phyloP scores from a whole-genome alignment of 768 basidiomycete species.

The Pulveroboletus sp. region DNA sequence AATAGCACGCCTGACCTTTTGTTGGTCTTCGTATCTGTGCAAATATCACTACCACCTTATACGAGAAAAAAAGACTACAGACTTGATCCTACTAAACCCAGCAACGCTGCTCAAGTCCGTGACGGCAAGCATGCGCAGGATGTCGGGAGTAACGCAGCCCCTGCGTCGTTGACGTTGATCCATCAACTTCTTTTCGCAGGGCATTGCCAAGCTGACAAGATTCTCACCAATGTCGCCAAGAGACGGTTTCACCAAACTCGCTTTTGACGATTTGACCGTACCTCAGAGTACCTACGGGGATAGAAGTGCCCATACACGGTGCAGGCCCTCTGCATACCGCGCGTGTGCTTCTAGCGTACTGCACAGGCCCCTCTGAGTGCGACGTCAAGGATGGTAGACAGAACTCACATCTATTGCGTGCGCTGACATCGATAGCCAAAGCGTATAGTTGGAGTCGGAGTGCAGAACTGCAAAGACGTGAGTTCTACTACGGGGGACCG shows the following conservation, averaged over 20 bases:
- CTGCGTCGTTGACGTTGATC: slow-evolving; percentile 30
- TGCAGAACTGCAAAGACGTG: background rate
- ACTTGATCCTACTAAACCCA: slow-evolving; percentile 55
- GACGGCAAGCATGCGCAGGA: slow-evolving; percentile 47
- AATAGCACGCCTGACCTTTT: slow-evolving; percentile 57
- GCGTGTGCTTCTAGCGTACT: slow-evolving; percentile 71
- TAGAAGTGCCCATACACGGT: slow-evolving; percentile 51
- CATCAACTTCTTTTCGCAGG: slow-evolving; percentile 16
- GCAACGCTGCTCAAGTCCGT: slow-evolving; percentile 38
- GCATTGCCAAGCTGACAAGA: slow-evolving; percentile 4
- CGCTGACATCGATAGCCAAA: slow-evolving; percentile 7
- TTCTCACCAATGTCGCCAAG: slow-evolving; percentile 74
- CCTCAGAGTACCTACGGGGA: slow-evolving; percentile 56
- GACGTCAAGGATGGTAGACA: background rate
- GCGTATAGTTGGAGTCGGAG: background rate
- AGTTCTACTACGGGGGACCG: background rate
- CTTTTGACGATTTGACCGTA: slow-evolving; percentile 50
- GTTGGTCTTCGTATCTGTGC: slow-evolving; percentile 53
- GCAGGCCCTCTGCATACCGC: slow-evolving; percentile 64
- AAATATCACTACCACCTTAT: background rate
- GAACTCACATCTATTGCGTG: slow-evolving; percentile 32
- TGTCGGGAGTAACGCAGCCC: slow-evolving; percentile 66
- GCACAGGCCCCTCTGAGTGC: slow-evolving; percentile 10
- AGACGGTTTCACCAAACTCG: slow-evolving; percentile 56
- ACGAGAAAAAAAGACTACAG: slow-evolving; percentile 10